phyloP scores from a whole-genome alignment of 2,329 filamentous ascomycete genomes.

The Arthroderma uncinatum region DNA sequence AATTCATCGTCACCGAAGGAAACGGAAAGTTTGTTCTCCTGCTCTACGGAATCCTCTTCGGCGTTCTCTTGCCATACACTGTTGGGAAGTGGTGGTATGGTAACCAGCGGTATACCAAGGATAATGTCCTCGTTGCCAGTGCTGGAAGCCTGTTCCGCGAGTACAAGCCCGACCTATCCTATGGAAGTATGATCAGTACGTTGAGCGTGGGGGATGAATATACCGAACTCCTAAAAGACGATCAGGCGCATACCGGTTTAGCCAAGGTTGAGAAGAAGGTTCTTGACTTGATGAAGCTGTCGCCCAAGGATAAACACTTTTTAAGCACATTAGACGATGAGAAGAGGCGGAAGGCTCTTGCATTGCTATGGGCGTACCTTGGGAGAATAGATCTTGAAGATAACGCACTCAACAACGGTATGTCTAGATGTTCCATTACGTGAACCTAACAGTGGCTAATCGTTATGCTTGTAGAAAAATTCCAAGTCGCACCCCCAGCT shows the following conservation, averaged over 20 bases:
- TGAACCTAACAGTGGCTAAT: slow-evolving; percentile 14
- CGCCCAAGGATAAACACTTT: slow-evolving; percentile 61
- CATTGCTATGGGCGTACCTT: slow-evolving; percentile 89
- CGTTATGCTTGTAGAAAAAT: slow-evolving; percentile 51
- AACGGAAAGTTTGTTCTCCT: slow-evolving; percentile 92
- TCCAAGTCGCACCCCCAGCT: slow-evolving; percentile 77
- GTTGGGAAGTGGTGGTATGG: slow-evolving; percentile 99
- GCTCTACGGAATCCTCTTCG: slow-evolving; percentile 77
- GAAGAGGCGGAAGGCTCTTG: slow-evolving; percentile 71
- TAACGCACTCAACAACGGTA: slow-evolving; percentile 56
- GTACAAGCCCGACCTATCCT: slow-evolving; percentile 73
- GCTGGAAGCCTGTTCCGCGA: slow-evolving; percentile 91
- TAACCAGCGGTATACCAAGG: slow-evolving; percentile 82
- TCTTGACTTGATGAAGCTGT: slow-evolving; percentile 53
- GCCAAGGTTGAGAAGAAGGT: slow-evolving; percentile 75
- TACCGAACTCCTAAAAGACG: slow-evolving; percentile 60
- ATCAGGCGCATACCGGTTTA: slow-evolving; percentile 68
- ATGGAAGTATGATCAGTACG: slow-evolving; percentile 66
- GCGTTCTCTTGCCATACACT: slow-evolving; percentile 79
- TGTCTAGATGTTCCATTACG: slow-evolving; percentile 7
- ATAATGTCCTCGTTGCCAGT: slow-evolving; percentile 83
- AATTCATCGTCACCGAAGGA: slow-evolving; percentile 83
- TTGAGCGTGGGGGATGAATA: slow-evolving; percentile 82
- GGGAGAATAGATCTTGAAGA: slow-evolving; percentile 79
- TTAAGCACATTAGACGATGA: slow-evolving; percentile 72